Evolutionary conservation across 2,329 filamentous ascomycete species (phyloP), one percentile per base, ranked within the genome.

Genomic region (Torrubiella hemipterigena): DNA sequence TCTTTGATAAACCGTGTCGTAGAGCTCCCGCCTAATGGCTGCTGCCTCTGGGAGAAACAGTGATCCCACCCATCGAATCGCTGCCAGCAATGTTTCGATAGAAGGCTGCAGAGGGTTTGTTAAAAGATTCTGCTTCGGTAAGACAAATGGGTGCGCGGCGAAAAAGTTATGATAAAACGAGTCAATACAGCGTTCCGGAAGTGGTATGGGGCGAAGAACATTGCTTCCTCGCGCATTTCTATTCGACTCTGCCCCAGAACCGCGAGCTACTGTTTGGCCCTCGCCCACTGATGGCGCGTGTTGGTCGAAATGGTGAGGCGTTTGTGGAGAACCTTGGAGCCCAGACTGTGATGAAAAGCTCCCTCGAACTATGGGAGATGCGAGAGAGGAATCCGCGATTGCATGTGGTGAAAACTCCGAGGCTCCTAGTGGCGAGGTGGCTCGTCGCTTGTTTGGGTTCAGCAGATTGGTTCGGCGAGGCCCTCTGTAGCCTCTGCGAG

Each of bases 401-500:
- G n/a, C n/a, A n/a, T n/a, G n/a, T n/a, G n/a, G n/a, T n/a, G n/a
- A n/a, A n/a, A n/a, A n/a, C n/a, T n/a, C n/a, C n/a, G n/a, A n/a
- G n/a, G n/a, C n/a, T n/a, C n/a, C n/a, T 32, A 47, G 42, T 11
- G 52, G 47, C 17, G 66, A 61, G 14, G 63, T 63, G 15, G 63
- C 58, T 44, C 65, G 63, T 13, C 61, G 59, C 48, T 69, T 72
- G 47, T 63, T 63, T 8, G 59, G 57, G 42, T 61, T 69, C 35
- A 52, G 52, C 6, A 51, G 42, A n/a, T 48, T 40, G 13, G 45
- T 51, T 58, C 55, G 40, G 40, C 55, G 42, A 39, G 54, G 48
- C 11, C 78, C 77, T 53, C 81, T 83, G 58, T 81, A 83, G 18
- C 81, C 81, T 38, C 81, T 71, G 26, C 81, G 74, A 23, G 80